Percentiles rank a stretch among this genome's conserved stretches.
Evolutionary conservation across 805 yeast species (phyloP).

Genomic region (Pichia deserticola): DNA sequence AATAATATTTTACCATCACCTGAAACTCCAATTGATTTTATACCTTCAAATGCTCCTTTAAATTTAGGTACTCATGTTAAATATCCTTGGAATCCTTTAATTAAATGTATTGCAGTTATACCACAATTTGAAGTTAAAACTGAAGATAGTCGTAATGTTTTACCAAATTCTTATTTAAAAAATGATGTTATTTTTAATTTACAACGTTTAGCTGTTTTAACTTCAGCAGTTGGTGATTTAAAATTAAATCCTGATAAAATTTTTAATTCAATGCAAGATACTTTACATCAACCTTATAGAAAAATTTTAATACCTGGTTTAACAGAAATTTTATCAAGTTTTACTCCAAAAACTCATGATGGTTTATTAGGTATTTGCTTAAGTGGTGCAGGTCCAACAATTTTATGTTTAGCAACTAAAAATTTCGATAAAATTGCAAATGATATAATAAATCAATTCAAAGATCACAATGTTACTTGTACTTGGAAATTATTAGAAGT

Average conservation of each 20-base stretch:
- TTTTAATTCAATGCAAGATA: slow-evolving; percentile 94
- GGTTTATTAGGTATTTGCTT: slow-evolving; percentile 91
- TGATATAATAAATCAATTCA: slow-evolving; percentile 65
- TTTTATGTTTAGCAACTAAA: slow-evolving; percentile 84
- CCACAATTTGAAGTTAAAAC: slow-evolving; percentile 95
- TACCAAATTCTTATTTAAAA: slow-evolving; percentile 72
- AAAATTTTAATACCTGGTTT: slow-evolving; percentile 88
- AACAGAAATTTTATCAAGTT: slow-evolving; percentile 65
- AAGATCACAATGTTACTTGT: slow-evolving; percentile 58
- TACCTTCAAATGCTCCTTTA: slow-evolving; percentile 77
- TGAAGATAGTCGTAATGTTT: slow-evolving; percentile 81
- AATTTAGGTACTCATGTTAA: slow-evolving; percentile 84
- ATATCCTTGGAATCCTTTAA: slow-evolving; percentile 72
- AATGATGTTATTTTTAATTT: slow-evolving; percentile 85
- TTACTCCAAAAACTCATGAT: slow-evolving; percentile 74
- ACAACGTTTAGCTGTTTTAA: slow-evolving; percentile 87
- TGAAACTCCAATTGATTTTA: slow-evolving; percentile 38
- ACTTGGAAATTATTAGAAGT: slow-evolving; percentile 78
- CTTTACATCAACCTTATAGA: slow-evolving; percentile 95
- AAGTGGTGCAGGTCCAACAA: slow-evolving; percentile 98
- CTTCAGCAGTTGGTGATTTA: slow-evolving; percentile 76
- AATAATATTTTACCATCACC: slow-evolving; percentile 65
- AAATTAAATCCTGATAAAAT: slow-evolving; percentile 79
- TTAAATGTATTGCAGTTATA: slow-evolving; percentile 84
- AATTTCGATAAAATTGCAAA: slow-evolving; percentile 78